Evolutionary conservation across 176 grass and related monocot genomes (phyloP), one percentile per base, ranked within the genome.

Genomic region (Areca catechu): DNA sequence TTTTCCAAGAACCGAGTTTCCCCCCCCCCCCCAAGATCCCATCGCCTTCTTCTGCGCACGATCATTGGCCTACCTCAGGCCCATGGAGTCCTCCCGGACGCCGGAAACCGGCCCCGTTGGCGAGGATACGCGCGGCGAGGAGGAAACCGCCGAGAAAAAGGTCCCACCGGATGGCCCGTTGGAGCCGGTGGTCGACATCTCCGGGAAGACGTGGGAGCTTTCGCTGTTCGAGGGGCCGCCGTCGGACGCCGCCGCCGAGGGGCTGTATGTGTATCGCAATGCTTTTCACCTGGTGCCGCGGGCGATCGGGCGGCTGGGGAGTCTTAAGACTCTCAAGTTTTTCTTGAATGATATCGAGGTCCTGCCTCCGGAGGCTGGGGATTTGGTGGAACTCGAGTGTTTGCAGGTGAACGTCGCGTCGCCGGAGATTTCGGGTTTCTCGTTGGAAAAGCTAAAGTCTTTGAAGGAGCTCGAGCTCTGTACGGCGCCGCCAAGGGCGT

Each of bases 341-440:
- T 98, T 98, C 67, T 75, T 80, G 49, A 98, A 98, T 73, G 93
- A 92, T 51, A 72, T 98, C 34, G 81, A 98, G 69, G 87, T 98
- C 69, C 79, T 98, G 50, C 84, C 86, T 3, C 66, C 81, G 53
- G 93, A 98, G 62, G 75, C 55, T 16, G 78, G 61, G 6, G 83
- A 83, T 50, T 72, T 92, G 56, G 77, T 85, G 67, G 76, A 76
- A 49, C 84, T 98, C 5, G 72, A 92, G 69, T 75, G 78, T 56
- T 69, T 98, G 52, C 83, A 98, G 72, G 64, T 92, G 60, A 98
- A 87, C 84, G 81, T 98, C 57, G 80, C 93, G 20, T 77, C 75
- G 22, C 93, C 93, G 52, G 76, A 80, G 58, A 66, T 98, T 27
- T 77, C 87, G 0, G 83, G 65, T 27, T 67, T 74, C 20, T 69